phyloP scores from a whole-genome alignment of 148 eudicot species.

The Cornus controversa region DNA sequence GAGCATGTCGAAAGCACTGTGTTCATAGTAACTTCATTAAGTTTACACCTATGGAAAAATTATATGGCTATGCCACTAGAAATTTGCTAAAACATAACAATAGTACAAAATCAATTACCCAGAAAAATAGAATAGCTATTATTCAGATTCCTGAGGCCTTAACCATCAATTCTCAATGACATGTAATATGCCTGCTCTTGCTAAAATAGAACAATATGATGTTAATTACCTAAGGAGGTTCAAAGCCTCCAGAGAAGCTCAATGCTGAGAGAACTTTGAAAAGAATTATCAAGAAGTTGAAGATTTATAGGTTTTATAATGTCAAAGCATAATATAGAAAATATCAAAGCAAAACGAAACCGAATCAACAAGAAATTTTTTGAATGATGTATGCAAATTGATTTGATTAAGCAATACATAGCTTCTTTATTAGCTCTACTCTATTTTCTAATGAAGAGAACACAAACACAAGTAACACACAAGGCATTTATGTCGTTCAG shows the following conservation, averaged over 20 bases:
- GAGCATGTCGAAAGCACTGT: no score
- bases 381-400: neutral
- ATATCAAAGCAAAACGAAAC: no score
- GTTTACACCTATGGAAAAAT: neutral
- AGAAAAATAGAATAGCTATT: neutral
- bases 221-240: constrained; percentile 81
- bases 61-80: neutral
- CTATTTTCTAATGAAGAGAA: no score
- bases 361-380: neutral
- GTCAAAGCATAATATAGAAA: neutral
- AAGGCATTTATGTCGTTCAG: no score
- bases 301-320: neutral
- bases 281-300: constrained; percentile 2
- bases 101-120: neutral
- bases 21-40: no score
- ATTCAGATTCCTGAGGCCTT: neutral
- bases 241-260: constrained; percentile 70
- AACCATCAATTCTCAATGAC: neutral
- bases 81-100: neutral
- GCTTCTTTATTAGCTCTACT: neutral
- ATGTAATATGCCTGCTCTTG: neutral
- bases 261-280: neutral
- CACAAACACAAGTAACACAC: no score
- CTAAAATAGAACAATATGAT: neutral
- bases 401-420: neutral